Evolutionary conservation across 75 land plant species (phyloP), one percentile per base, ranked within the genome.

Genomic region (Picea glauca): DNA sequence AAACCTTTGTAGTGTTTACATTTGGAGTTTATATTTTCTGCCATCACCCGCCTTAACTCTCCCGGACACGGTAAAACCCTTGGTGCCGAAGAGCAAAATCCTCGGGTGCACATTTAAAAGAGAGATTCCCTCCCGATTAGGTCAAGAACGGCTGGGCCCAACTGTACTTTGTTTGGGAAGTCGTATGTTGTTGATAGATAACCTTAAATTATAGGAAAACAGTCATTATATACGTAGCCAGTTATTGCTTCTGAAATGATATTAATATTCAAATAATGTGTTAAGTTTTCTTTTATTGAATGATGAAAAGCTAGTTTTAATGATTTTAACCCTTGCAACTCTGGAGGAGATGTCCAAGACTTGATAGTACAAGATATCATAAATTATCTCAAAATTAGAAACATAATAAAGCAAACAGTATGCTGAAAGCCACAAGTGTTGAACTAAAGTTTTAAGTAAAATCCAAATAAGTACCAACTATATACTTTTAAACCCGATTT

Each of bases 341-440:
- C 99, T 63, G 99, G 99, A 13, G 94, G 84, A 58, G 99, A 97
- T 89, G 74, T 97, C 99, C 85, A 97, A 78, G 13, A 91, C 93
- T 89, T 97, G 98, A 86, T 93, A 97, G 58, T 97, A 97, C 65
- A 97, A 81, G n/a, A 97, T 89, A 79, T 97, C 99, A 13, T 98
- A 94, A 30, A 59, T 15, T 14, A 40, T 46, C 9, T 9, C 30
- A 73, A 46, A 50, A 54, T 20, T 73, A 73, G 13, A 30, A 17
- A n/a, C 20, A 70, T 12, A 21, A 50, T n/a, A 73, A 50, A 73
- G 13, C 4, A 2, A 73, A 17, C 54, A 20, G 57, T 8, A 73
- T 43, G 76, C 76, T 30, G 4, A 46, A n/a, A 75, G 18, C 76
- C 33, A 17, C 58, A 3, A 9, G 7, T 61, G 20, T 15, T 15